Base-by-base conservation (phyloP, 345 rosid species). In the Cochlearia excelsa region DNA sequence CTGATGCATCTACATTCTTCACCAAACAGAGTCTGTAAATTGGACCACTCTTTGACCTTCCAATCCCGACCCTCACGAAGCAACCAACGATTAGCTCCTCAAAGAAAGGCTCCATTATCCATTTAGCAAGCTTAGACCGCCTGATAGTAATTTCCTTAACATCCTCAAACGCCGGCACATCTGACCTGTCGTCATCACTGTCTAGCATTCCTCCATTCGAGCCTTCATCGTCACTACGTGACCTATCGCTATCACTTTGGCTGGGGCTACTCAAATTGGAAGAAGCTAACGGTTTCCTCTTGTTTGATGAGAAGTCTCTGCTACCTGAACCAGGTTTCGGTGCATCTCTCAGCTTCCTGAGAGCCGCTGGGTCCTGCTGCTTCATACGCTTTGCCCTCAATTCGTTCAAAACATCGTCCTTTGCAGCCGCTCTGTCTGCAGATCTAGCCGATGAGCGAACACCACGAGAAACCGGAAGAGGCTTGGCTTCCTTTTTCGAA, bases 81-180 rank as follows among this genome's bases (percentile, higher is more conserved):
- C 97, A 94, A 4, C 96, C 96, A 40, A 90, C 87, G 56, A 94
- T 90, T 75, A 94, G 74, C 74, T 90, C 97, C 53, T 94, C 99
- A 56, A 94, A 94, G 81, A 93, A 94, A 23, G 99, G 99, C 77
- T 94, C 97, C 97, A 94, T 90, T 44, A 90, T 60, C 99, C 97
- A 94, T 74, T 85, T 94, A 2, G 80, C 90, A 67, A 94, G 99
- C 71, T 90, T 90, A 50, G 99, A 80, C 63, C 97, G 79, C 53
- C 88, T 82, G 26, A 90, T 84, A 3, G 96, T 94, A 51, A 94
- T 80, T 70, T 90, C 96, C 68, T 74, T 85, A 26, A 90, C 65
- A 63, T 94, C 99, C 56, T 87, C 97, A 72, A 76, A 90, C 29
- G 83, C 73, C 11, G 81, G 95, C 40, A 74, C 73, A 50, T 77